Evolutionary conservation across 345 rosid species (phyloP).

Genomic region (Lepidium africanum): DNA sequence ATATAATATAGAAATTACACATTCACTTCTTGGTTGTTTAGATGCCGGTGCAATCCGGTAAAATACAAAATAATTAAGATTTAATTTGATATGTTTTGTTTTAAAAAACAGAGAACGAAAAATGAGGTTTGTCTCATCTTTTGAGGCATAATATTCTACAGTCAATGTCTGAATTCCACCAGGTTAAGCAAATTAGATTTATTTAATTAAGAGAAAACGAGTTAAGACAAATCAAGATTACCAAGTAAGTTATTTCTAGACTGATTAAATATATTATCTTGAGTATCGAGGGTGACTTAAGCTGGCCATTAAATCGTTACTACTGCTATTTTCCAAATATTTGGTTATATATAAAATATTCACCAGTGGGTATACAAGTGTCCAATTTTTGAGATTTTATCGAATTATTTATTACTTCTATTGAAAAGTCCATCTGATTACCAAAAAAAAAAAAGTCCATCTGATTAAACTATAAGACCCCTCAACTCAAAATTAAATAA

Average conservation of each 20-base stretch:
- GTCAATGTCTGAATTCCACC: not conserved
- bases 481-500: not conserved
- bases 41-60: not conserved
- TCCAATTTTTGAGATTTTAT: slow-evolving; percentile 6
- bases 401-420: not conserved
- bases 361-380: slow-evolving; percentile 2
- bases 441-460: no score
- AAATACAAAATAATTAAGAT: no score
- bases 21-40: not conserved
- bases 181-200: not conserved
- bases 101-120: no score
- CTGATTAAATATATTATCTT: slow-evolving; percentile 4
- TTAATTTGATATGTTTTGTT: no score
- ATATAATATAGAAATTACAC: not conserved
- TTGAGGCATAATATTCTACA: not conserved
- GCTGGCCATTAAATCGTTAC: not conserved
- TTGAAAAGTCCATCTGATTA: not conserved
- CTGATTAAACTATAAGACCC: not conserved
- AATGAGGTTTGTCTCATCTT: not conserved
- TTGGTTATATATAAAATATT: not conserved
- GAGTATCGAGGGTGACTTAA: not conserved
- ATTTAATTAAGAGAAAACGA: not conserved
- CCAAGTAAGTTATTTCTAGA: not conserved
- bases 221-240: not conserved
- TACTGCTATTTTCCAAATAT: not conserved